Evolutionary conservation across 2,329 filamentous ascomycete genomes (phyloP).

Genomic region (Paraphaeosphaeria sporulosa): DNA sequence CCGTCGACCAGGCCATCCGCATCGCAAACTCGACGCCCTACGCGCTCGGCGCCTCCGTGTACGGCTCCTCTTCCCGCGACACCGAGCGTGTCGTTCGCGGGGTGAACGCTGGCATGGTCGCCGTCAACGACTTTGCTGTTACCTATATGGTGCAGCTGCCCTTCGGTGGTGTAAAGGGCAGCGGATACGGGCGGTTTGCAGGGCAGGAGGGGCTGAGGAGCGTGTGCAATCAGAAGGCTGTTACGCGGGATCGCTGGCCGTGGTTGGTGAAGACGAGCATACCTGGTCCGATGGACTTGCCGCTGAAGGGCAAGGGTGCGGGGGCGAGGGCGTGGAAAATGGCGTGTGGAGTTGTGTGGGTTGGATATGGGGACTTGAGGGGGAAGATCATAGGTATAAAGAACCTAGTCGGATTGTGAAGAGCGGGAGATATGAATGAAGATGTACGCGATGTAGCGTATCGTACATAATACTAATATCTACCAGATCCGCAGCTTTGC

Average conservation of each 20-base stretch:
- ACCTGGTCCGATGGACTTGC: constrained; percentile 81
- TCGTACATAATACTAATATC: constrained; percentile 12
- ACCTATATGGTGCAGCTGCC: constrained; percentile 95
- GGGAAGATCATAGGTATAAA: constrained; percentile 52
- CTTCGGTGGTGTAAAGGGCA: constrained; percentile 89
- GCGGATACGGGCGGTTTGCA: constrained; percentile 89
- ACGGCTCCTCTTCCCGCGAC: constrained; percentile 69
- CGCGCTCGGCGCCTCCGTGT: constrained; percentile 88
- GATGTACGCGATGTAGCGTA: neutral
- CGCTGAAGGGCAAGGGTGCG: constrained; percentile 60
- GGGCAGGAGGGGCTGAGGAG: constrained; percentile 86
- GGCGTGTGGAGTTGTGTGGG: constrained; percentile 56
- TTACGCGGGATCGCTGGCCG: constrained; percentile 78
- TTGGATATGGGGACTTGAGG: constrained; percentile 56
- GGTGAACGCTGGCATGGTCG: constrained; percentile 86
- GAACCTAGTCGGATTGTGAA: constrained; percentile 44
- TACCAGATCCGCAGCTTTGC: neutral
- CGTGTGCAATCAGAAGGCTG: constrained; percentile 85
- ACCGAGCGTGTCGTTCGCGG: constrained; percentile 71
- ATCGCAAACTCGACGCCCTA: constrained; percentile 87
- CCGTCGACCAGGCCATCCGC: constrained; percentile 71
- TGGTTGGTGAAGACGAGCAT: constrained; percentile 72
- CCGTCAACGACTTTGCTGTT: constrained; percentile 92
- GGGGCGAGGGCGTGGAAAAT: constrained; percentile 51
- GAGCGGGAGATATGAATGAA: neutral